Percentiles rank a stretch among this genome's conserved stretches.
Evolutionary conservation across 768 basidiomycete genomes (phyloP).

Genomic region (Tylopilus plumbeoviolaceoides): DNA sequence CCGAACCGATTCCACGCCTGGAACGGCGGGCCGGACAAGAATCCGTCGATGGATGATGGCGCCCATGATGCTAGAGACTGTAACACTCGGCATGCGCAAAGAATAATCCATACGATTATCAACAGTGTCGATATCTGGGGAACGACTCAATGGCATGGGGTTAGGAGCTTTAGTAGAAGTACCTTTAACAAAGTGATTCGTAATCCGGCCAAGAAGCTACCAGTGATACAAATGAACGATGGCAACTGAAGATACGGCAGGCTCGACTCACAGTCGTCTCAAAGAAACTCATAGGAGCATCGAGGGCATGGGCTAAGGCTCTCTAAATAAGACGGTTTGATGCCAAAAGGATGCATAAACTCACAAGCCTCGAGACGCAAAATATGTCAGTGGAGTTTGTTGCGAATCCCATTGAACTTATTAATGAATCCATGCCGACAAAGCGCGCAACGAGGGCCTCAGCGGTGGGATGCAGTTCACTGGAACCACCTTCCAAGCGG

Average conservation of each 20-base stretch:
- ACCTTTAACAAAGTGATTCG: constrained; percentile 88
- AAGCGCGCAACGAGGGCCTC: constrained; percentile 91
- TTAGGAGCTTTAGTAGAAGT: not conserved
- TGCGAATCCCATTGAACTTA: constrained; percentile 95
- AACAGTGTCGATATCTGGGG: constrained; percentile 67
- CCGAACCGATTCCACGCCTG: too few relatives aligned
- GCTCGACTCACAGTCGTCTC: constrained; percentile 63
- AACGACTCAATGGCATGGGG: not conserved
- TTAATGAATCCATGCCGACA: constrained; percentile 81
- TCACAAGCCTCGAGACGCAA: constrained; percentile 63
- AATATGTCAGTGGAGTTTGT: constrained; percentile 91
- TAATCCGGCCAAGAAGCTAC: constrained; percentile 78
- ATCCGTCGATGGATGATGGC: constrained; percentile 54
- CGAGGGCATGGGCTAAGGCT: constrained; percentile 67
- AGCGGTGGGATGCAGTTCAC: constrained; percentile 73
- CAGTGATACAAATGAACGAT: constrained; percentile 1
- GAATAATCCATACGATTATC: constrained; percentile 76
- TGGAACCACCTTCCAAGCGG: constrained; percentile 83
- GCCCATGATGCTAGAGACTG: constrained; percentile 62
- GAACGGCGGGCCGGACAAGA: constrained; percentile 35
- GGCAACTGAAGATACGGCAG: not conserved
- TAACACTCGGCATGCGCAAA: constrained; percentile 66
- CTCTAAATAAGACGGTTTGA: constrained; percentile 31
- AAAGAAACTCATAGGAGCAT: constrained; percentile 87
- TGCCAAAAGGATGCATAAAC: constrained; percentile 8